Base-by-base conservation (phyloP, 2,329 filamentous ascomycete species). In the Cladobotryum protrusum region DNA sequence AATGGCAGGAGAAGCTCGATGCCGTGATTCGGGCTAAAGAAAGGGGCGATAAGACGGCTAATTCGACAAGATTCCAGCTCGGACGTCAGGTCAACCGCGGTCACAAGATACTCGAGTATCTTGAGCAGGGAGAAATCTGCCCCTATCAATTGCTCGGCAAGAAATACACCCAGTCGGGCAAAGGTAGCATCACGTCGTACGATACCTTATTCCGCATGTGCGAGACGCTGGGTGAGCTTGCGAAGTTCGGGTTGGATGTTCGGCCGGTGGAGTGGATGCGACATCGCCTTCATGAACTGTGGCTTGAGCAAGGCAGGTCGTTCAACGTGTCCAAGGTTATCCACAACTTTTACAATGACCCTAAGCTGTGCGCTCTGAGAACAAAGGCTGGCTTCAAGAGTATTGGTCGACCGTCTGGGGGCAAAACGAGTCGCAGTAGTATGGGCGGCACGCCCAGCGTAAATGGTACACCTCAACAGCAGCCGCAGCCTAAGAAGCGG, bases 1-100 rank as follows among this genome's bases (percentile, higher is more conserved):
- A 68, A 36, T 80, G 77, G 75, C 67, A 67, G 17, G 67, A 70
- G 33, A 80, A 76, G 61, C 68, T 73, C 18, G 66, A 70, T 33
- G 58, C 64, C 48, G 59, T 71, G 49, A 55, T 68, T 12, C 63
- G 67, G 3, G 63, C 58, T 3, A 62, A 63, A 1, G 59, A 60
- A 0, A 62, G 59, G 17, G 62, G 65, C 5, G 67, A 69, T 19
- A 63, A 67, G 45, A 59, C 58, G 7, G 61, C 41, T 18, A 52
- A 61, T 4, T 71, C 70, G 3, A 72, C 72, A 34, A 74, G 77
- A 45, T 81, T 79, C 52, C 70, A 79, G 54, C 74, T 76, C 6
- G 74, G 76, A 5, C 72, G 78, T 1, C 78, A 81, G 54, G 72
- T 81, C 44, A 81, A 81, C 53, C 72, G 78, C 4, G 79, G 79